Percentiles rank a stretch among this genome's conserved stretches.
Conservation (phyloP, 2,329 filamentous ascomycete genomes). For the Exserohilum rostratum region DNA sequence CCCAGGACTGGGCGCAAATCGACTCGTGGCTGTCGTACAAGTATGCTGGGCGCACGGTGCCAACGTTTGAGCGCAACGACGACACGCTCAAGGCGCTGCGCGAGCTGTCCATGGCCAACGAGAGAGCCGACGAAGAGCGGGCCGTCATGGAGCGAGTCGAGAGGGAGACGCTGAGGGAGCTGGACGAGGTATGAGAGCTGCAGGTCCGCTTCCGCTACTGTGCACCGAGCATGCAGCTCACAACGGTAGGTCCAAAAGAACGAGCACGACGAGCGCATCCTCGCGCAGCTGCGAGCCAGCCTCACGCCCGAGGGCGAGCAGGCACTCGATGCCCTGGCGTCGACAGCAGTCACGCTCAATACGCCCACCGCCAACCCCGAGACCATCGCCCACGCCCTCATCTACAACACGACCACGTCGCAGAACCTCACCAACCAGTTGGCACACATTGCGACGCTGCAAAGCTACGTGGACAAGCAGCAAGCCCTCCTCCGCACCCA, state of each 20-base stretch:
- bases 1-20: slow-evolving; percentile 90
- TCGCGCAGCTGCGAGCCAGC: slow-evolving; percentile 29
- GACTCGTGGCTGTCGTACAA: slow-evolving; percentile 76
- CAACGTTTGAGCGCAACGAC: slow-evolving; percentile 82
- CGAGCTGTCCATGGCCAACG: slow-evolving; percentile 75
- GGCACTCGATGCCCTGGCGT: slow-evolving; percentile 46
- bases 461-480: slow-evolving; percentile 42
- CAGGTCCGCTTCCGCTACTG: slow-evolving; percentile 16
- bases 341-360: slow-evolving; percentile 46
- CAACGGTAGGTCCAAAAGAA: slow-evolving; percentile 27
- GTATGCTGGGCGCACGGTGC: slow-evolving; percentile 70
- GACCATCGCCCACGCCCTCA: slow-evolving; percentile 44
- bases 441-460: slow-evolving; percentile 40
- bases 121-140: slow-evolving; percentile 75
- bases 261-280: slow-evolving; percentile 31
- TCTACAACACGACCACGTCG: slow-evolving; percentile 38
- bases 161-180: slow-evolving; percentile 62
- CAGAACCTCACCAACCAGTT: slow-evolving; percentile 43
- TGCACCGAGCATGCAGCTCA: slow-evolving; percentile 15
- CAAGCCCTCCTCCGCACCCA: slow-evolving; percentile 39
- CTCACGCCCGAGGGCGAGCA: slow-evolving; percentile 39
- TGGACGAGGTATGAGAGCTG: slow-evolving; percentile 48
- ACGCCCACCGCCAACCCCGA: slow-evolving; percentile 34
- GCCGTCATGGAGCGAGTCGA: slow-evolving; percentile 65
- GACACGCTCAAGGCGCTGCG: slow-evolving; percentile 80